Base-by-base conservation (phyloP, 169 alveolate species). In the Eimeria necatrix region DNA sequence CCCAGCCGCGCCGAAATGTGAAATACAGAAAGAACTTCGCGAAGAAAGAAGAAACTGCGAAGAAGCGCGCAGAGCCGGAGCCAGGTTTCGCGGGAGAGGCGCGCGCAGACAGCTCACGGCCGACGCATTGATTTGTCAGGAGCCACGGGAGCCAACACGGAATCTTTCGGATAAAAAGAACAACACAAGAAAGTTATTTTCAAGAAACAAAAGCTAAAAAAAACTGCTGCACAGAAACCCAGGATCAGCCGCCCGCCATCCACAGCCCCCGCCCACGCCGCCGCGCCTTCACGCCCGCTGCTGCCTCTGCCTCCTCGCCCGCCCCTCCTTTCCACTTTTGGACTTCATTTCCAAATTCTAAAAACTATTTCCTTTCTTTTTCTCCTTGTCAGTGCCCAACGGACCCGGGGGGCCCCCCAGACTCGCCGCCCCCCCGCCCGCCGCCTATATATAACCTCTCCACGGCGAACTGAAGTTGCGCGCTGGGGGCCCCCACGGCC, bases 231-330 rank as follows among this genome's bases (percentile, higher is more conserved):
- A 9, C 4, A 32, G 24, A n/a, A 71, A 71, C 83, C 14, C 83
- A 71, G 18, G 51, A 71, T 5, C 6, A 8, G 4, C 73, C n/a
- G 12, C n/a, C 12, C 73, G n/a, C 7, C 73, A 61, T 4, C 4
- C 73, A 61, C 73, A 61, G 73, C 73, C 73, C 73, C 73, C 73
- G n/a, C n/a, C n/a, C n/a, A n/a, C n/a, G n/a, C n/a, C n/a, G n/a
- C n/a, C n/a, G n/a, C n/a, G n/a, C n/a, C n/a, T n/a, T n/a, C n/a
- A n/a, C n/a, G n/a, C n/a, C n/a, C n/a, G n/a, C n/a, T n/a, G n/a
- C n/a, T n/a, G n/a, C n/a, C n/a, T n/a, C n/a, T n/a, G n/a, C n/a
- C n/a, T n/a, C n/a, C n/a, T n/a, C 73, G 73, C 73, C 73, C 41
- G n/a, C 73, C 73, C 41, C 24, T 61, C 4, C n/a, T 4, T 61